Conservation (phyloP, 2,329 filamentous ascomycete genomes). For the Triangularia setosa region DNA sequence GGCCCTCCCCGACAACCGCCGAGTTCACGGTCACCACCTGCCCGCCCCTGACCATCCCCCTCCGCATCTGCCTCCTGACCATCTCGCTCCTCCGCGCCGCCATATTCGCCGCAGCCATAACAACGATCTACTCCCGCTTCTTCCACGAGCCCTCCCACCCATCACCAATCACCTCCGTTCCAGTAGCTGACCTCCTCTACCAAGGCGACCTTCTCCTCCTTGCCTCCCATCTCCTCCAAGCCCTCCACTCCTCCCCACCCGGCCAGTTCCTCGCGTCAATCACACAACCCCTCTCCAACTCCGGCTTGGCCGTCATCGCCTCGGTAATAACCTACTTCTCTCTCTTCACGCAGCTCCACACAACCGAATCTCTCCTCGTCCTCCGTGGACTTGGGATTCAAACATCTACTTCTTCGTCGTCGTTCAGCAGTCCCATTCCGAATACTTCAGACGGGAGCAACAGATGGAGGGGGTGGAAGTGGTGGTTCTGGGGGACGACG, state of each 20-base stretch:
- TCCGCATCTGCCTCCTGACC: slow-evolving; percentile 43
- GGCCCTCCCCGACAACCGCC: slow-evolving; percentile 82
- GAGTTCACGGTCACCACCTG: slow-evolving; percentile 88
- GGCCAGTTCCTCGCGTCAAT: slow-evolving; percentile 32
- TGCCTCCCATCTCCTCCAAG: slow-evolving; percentile 10
- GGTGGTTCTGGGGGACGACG: slow-evolving; percentile 12
- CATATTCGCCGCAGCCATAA: slow-evolving; percentile 38
- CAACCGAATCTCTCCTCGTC: slow-evolving; percentile 81
- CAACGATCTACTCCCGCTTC: slow-evolving; percentile 50
- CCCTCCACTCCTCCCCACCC: slow-evolving; percentile 24
- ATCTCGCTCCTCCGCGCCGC: slow-evolving; percentile 40
- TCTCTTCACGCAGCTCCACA: slow-evolving; percentile 42
- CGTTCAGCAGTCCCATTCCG: neutral
- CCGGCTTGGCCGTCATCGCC: slow-evolving; percentile 38
- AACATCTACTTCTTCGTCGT: slow-evolving; percentile 59
- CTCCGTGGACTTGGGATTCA: slow-evolving; percentile 88
- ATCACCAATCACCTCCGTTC: neutral
- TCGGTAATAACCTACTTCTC: slow-evolving; percentile 40
- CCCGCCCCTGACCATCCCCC: slow-evolving; percentile 48
- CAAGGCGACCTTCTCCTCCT: slow-evolving; percentile 9
- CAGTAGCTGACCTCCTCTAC: slow-evolving; percentile 19
- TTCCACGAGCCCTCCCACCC: slow-evolving; percentile 30
- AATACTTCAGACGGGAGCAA: neutral
- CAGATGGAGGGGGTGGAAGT: slow-evolving; percentile 30
- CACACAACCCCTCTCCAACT: slow-evolving; percentile 31